Evolutionary conservation across 495 filamentous ascomycete genomes (phyloP).

Genomic region (Podospora bellae-mahoneyi): DNA sequence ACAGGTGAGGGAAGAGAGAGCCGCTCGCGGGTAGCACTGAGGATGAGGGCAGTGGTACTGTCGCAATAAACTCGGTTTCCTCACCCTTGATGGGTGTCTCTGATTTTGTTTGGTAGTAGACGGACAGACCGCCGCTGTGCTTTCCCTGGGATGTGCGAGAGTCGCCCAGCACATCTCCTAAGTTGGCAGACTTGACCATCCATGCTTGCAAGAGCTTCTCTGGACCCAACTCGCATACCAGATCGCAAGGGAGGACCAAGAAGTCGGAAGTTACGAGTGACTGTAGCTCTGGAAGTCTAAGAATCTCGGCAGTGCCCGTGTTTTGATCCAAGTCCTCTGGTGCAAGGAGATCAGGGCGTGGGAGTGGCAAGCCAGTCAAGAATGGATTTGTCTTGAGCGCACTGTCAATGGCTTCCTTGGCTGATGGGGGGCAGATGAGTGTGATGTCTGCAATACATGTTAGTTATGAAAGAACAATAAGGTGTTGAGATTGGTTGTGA

Average conservation of each 20-base stretch:
- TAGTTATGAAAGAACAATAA: not conserved
- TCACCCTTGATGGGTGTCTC: constrained; percentile 76
- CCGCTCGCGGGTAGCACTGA: constrained; percentile 55
- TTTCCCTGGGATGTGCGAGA: constrained; percentile 35
- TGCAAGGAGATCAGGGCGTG: constrained; percentile 69
- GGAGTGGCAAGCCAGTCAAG: constrained; percentile 73
- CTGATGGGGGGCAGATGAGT: constrained; percentile 75
- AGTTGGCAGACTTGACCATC: constrained; percentile 78
- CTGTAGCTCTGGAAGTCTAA: constrained; percentile 73
- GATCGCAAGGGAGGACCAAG: constrained; percentile 85
- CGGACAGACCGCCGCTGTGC: constrained; percentile 70
- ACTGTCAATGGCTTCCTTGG: constrained; percentile 64
- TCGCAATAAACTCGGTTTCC: constrained; percentile 85
- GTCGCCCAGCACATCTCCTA: constrained; percentile 46
- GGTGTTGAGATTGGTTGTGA: not conserved
- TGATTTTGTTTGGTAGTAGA: constrained; percentile 85
- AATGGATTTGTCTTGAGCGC: constrained; percentile 84
- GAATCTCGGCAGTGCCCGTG: constrained; percentile 84
- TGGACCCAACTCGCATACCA: constrained; percentile 85
- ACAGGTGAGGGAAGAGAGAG: constrained; percentile 61
- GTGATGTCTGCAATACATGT: constrained; percentile 62
- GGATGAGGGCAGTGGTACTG: constrained; percentile 57
- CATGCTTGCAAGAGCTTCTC: constrained; percentile 80
- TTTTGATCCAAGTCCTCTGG: constrained; percentile 69
- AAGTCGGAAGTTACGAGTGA: constrained; percentile 75